Evolutionary conservation across 192 early-diverging fungal genomes (phyloP).

Genomic region (Phlyctochytrium bullatum): DNA sequence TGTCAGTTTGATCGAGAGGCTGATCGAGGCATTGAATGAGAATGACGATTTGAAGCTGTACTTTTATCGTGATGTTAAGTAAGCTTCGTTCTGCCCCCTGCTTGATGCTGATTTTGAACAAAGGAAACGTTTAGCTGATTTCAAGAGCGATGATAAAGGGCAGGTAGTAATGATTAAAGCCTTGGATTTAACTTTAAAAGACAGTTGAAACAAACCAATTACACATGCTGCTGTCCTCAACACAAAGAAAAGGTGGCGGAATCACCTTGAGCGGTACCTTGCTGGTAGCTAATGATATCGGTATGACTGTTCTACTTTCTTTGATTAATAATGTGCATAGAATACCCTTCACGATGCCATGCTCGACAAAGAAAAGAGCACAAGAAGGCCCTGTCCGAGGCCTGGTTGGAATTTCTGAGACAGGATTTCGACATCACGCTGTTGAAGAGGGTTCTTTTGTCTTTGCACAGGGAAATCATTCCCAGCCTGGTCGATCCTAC

Average conservation of each 20-base stretch:
- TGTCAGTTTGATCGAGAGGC: slow-evolving; percentile 45
- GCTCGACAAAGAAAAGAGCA: slow-evolving; percentile 42
- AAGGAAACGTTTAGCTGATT: too few relatives aligned
- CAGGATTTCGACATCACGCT: slow-evolving; percentile 66
- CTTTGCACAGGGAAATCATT: slow-evolving; percentile 85
- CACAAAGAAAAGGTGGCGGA: too few relatives aligned
- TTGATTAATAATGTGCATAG: too few relatives aligned
- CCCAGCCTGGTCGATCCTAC: slow-evolving; percentile 79
- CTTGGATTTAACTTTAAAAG: too few relatives aligned
- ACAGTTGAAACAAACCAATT: too few relatives aligned
- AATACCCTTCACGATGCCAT: neutral
- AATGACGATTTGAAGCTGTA: slow-evolving; percentile 87
- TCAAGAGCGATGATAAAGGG: too few relatives aligned
- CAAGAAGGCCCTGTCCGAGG: slow-evolving; percentile 68
- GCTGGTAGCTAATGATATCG: slow-evolving; percentile 17
- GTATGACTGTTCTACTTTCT: too few relatives aligned
- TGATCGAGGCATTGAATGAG: slow-evolving; percentile 69
- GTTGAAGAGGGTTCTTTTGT: slow-evolving; percentile 78
- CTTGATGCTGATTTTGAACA: too few relatives aligned
- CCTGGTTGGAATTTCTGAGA: slow-evolving; percentile 76
- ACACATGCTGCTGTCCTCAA: too few relatives aligned
- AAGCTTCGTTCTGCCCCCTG: too few relatives aligned
- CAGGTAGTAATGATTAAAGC: too few relatives aligned
- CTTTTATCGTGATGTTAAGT: slow-evolving; percentile 68
- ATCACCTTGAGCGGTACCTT: too few relatives aligned